Base-by-base conservation (phyloP, 2,329 filamentous ascomycete genomes). In the Exophiala sp. region DNA sequence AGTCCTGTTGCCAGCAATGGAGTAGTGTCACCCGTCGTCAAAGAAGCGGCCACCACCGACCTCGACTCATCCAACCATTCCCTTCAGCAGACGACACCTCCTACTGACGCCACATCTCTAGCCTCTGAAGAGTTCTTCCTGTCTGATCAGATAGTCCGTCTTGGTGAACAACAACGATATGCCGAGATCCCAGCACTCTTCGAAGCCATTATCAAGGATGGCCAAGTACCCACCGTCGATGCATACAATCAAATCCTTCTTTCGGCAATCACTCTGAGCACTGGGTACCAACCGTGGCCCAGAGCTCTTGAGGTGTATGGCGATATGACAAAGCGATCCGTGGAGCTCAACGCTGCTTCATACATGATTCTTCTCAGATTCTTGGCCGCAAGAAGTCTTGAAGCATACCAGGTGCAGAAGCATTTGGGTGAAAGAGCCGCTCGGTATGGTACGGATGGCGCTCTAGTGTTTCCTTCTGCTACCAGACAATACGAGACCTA, bases 231-330 rank as follows among this genome's bases (percentile, higher is more conserved):
- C 34, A 88, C 87, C 5, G 84, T 89, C 44, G 79, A 84, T 43
- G 88, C 92, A n/a, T 99, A 99, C 78, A 96, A 96, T 69, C 88
- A 90, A 46, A 79, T 99, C 41, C 77, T 99, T 40, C 80, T 86
- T 64, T 89, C 94, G 5, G 91, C 91, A 11, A 89, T 96, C 58
- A 81, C 89, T 63, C 81, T 96, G 14, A 89, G 91, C 6, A 86
- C 89, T 69, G 88, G 86, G 71, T 87, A 87, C 50, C 88, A 95
- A 73, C 84, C 94, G 48, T 89, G 95, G 11, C 87, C 90, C 58
- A 95, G 95, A 75, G 91, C 90, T 4, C 80, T 97, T 48, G 91
- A 96, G 74, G 88, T 99, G 48, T 99, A 97, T 71, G 87, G 91
- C 12, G 91, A 97, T 69, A 97, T 99, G 94, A 84, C 96, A 63